These are phyloP conservation scores for Colletotrichum theobromicola DNA, from an alignment of 2,329 filamentous ascomycete genomes.

Conservation along the genomic window DNA sequence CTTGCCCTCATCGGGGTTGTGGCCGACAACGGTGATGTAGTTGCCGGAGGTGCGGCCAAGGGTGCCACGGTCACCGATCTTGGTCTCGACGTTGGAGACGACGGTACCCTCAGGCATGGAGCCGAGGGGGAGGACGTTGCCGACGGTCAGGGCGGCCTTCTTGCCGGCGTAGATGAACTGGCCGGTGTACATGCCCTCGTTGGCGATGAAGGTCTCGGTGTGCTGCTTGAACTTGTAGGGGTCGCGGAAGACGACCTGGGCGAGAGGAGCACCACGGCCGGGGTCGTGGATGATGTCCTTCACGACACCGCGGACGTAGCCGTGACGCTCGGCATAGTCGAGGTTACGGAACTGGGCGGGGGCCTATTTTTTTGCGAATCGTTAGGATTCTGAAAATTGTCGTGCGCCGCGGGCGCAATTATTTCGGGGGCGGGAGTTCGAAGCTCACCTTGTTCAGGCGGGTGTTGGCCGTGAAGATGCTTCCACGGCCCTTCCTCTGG, in stretches of 20 bases:
- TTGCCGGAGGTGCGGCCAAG: slow-evolving; percentile 98
- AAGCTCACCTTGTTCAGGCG: slow-evolving; percentile 90
- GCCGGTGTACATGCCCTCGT: slow-evolving; percentile 99
- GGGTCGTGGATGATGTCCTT: slow-evolving; percentile 99
- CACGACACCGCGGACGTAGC: slow-evolving; percentile 96
- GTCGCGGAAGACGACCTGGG: slow-evolving; percentile 95
- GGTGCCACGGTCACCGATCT: slow-evolving; percentile 94
- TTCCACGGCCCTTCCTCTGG: slow-evolving; percentile 66
- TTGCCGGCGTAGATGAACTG: slow-evolving; percentile 99
- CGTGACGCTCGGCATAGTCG: slow-evolving; percentile 96
- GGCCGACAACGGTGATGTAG: slow-evolving; percentile 97
- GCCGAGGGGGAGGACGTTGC: slow-evolving; percentile 94
- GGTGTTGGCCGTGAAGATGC: slow-evolving; percentile 76
- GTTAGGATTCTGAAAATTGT: slow-evolving; percentile 13
- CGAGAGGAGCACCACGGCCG: slow-evolving; percentile 96
- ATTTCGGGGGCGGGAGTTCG: slow-evolving; percentile 45
- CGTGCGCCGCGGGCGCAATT: not conserved
- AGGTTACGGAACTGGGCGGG: slow-evolving; percentile 89
- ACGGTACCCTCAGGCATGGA: slow-evolving; percentile 99
- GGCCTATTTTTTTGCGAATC: slow-evolving; percentile 25
- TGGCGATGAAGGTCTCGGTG: slow-evolving; percentile 99
- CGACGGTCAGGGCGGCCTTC: slow-evolving; percentile 95
- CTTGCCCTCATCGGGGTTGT: slow-evolving; percentile 99
- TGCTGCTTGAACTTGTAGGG: slow-evolving; percentile 98
- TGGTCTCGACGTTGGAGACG: slow-evolving; percentile 99